Percentiles rank a stretch among this genome's conserved stretches.
Evolutionary conservation across 2,329 filamentous ascomycete species (phyloP).

Genomic region (Berkeleyomyces basicola): DNA sequence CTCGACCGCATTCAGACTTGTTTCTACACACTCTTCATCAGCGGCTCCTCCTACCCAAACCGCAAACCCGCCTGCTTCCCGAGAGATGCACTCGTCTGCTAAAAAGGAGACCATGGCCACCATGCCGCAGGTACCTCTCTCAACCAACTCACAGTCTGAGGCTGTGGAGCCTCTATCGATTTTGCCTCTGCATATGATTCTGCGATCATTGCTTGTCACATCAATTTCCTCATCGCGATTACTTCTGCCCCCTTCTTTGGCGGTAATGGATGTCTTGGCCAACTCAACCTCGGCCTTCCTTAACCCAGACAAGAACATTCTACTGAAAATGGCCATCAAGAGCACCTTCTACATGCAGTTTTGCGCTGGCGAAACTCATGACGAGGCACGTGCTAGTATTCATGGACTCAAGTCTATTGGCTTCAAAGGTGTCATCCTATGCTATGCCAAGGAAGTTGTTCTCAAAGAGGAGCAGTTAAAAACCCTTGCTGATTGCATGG

Average conservation of each 20-base stretch:
- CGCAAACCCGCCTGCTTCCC: not conserved
- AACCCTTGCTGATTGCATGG: slow-evolving; percentile 27
- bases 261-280: slow-evolving; percentile 51
- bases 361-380: slow-evolving; percentile 61
- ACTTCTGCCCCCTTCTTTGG: slow-evolving; percentile 53
- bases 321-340: slow-evolving; percentile 55
- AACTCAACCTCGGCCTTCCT: slow-evolving; percentile 49
- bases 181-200: slow-evolving; percentile 46
- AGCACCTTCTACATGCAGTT: slow-evolving; percentile 83
- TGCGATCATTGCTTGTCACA: slow-evolving; percentile 54
- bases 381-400: slow-evolving; percentile 52
- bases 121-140: not conserved
- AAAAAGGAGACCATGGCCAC: slow-evolving; percentile 10
- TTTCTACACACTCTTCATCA: not conserved
- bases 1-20: not conserved
- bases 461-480: slow-evolving; percentile 38
- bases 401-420: slow-evolving; percentile 53
- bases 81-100: slow-evolving; percentile 9
- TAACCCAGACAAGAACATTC: slow-evolving; percentile 57
- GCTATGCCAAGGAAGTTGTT: slow-evolving; percentile 71
- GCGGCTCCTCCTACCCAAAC: not conserved
- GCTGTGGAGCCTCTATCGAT: slow-evolving; percentile 37
- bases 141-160: slow-evolving; percentile 10
- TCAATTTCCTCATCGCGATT: slow-evolving; percentile 52
- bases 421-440: slow-evolving; percentile 68